Base-by-base conservation (phyloP, 2,329 filamentous ascomycete species). In the Paecilomyces variotii region DNA sequence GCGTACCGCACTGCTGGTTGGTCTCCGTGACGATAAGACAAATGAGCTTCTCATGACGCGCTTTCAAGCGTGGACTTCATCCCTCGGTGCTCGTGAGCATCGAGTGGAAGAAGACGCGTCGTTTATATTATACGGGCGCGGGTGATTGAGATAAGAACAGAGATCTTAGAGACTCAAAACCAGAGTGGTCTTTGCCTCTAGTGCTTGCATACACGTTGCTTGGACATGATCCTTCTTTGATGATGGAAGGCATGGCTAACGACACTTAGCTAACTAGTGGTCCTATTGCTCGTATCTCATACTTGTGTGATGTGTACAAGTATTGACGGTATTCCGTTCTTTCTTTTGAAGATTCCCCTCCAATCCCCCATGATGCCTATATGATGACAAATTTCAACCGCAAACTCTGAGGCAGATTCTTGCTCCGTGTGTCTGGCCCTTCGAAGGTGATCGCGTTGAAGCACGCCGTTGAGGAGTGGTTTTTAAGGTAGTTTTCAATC, bases 81-180 rank as follows among this genome's bases (percentile, higher is more conserved):
- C 72, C 71, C 70, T 70, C 58, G 60, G 57, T 32, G 53, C 35
- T 55, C 35, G 39, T n/a, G 39, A 60, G 56, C 28, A 49, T 56
- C 62, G 60, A 69, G 72, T 70, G 73, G 74, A 75, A 73, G 73
- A 70, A 71, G 71, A 70, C 66, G 67, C 65, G 57, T 59, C 53
- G 59, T 58, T 57, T 56, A 60, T 27, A 28, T 27, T 14, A 26
- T 52, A 28, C 50, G 10, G 58, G 58, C 57, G 66, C 71, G 70
- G 57, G 65, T 78, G 76, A 77, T 69, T 76, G 75, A 76, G 67
- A 68, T 60, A 61, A 70, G 76, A 78, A 78, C 76, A 78, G 76
- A 78, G 68, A 78, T 78, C 76, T 73, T 65, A 78, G 76, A 71
- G 76, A 74, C 65, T 63, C 28, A 51, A 59, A 53, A 56, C 11